Base-by-base conservation (phyloP, 2,329 filamentous ascomycete genomes). In the Diaporthe caulivora region DNA sequence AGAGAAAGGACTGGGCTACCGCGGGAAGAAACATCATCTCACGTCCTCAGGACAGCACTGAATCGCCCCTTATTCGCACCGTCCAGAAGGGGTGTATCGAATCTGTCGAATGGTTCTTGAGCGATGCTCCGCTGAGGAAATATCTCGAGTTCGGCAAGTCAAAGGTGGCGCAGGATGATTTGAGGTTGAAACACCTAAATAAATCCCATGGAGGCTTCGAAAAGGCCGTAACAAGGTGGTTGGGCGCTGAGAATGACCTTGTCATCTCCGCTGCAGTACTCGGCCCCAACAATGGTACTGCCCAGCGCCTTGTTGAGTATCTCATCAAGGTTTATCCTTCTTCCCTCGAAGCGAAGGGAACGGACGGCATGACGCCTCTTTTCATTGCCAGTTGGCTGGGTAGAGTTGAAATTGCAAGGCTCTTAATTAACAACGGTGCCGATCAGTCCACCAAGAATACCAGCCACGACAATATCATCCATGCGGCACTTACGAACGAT, bases 91-190 rank as follows among this genome's bases (percentile, higher is more conserved):
- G 91, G 3, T 92, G 86, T 26, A 80, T 96, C n/a, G 89, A 92
- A 51, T 87, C 88, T 24, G 89, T 94, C 0, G 91, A 97, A 78
- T 97, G 93, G 90, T 94, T 96, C 80, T 82, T 95, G 71, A 91
- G 92, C 72, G 92, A 94, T 75, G 88, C 90, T 0, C 93, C 94
- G 0, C 83, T 90, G 76, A 87, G 91, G 37, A 86, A 89, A 70
- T 97, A 97, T 78, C 82, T 87, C 34, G 90, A 94, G 58, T 97
- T 95, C 79, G 87, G 85, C 51, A 84, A 85, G 75, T 88, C 91
- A 0, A 88, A 91, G 76, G 81, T 84, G 1, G 88, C 93, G 71
- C 86, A 86, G 74, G 85, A 91, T 31, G 92, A 96, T 75, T 82
- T 87, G 68, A 86, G 90, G 51, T 82, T 96, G 62, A 88, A 90